A percentile compares a stretch with the other conserved stretches of the same genome.
Conservation (phyloP, 2,329 filamentous ascomycete species). For the Gyromitra esculenta region DNA sequence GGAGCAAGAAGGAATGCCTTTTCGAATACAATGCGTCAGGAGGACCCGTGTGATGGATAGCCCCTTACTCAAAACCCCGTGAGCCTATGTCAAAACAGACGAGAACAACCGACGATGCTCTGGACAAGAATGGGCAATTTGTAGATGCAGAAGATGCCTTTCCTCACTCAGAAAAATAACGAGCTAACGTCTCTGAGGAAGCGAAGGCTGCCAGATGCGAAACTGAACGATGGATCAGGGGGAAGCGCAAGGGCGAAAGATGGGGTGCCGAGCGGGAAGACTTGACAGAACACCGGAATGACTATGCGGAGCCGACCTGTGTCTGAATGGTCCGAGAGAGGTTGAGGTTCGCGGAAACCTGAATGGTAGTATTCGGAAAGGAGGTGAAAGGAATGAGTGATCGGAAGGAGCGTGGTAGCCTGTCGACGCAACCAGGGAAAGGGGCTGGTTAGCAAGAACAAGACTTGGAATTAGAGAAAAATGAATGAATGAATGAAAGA, state of each 20-base stretch:
- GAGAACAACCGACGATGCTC: slow-evolving; percentile 51
- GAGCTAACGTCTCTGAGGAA: slow-evolving; percentile 56
- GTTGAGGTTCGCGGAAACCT: slow-evolving; percentile 64
- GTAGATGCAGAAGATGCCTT: slow-evolving; percentile 51
- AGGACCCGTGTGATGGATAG: slow-evolving; percentile 51
- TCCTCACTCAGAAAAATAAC: slow-evolving; percentile 56
- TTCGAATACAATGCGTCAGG: slow-evolving; percentile 52
- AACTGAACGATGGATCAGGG: slow-evolving; percentile 48
- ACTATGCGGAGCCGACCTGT: slow-evolving; percentile 54
- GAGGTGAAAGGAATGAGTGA: slow-evolving; percentile 55
- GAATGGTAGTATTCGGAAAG: slow-evolving; percentile 62
- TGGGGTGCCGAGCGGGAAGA: slow-evolving; percentile 48
- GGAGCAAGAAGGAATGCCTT: slow-evolving; percentile 53
- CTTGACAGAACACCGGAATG: slow-evolving; percentile 53
- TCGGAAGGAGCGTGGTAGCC: slow-evolving; percentile 55
- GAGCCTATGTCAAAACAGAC: slow-evolving; percentile 49
- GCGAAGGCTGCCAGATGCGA: slow-evolving; percentile 50
- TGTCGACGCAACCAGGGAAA: slow-evolving; percentile 53
- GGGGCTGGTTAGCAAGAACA: slow-evolving; percentile 54
- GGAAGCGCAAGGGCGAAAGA: slow-evolving; percentile 51
- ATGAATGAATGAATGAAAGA: slow-evolving; percentile 54
- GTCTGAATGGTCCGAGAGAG: slow-evolving; percentile 56
- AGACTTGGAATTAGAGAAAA: slow-evolving; percentile 42
- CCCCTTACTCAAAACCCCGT: slow-evolving; percentile 53
- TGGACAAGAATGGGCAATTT: slow-evolving; percentile 53